These are phyloP conservation scores for Pythium sukuiense DNA, from an alignment of 352 stramenopile species.

Conservation along the genomic window DNA sequence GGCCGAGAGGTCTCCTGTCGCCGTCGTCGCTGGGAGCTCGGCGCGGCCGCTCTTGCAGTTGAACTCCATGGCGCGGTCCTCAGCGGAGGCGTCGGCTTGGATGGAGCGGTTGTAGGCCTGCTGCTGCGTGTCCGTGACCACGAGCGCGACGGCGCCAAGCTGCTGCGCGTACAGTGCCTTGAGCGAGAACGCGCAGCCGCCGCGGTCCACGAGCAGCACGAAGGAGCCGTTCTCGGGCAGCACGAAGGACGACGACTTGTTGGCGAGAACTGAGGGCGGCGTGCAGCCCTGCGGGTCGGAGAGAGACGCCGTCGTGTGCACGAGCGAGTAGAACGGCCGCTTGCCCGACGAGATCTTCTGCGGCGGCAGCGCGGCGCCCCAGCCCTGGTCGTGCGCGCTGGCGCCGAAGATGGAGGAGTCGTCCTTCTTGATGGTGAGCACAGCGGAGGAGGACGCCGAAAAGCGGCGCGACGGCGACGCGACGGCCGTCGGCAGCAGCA, in stretches of 20 bases:
- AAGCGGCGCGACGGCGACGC: constrained; percentile 19
- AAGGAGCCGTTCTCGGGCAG: constrained; percentile 36
- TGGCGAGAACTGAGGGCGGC: constrained; percentile 32
- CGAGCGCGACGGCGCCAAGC: constrained; percentile 60
- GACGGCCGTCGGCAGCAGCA: constrained; percentile 1
- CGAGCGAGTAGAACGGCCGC: constrained; percentile 46
- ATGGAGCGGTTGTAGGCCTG: constrained; percentile 69
- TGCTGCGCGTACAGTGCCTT: constrained; percentile 74
- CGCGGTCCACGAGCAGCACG: constrained; percentile 72
- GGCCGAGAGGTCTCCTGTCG: constrained; percentile 27
- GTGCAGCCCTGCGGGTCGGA: constrained; percentile 57
- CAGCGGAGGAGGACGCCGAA: constrained; percentile 29
- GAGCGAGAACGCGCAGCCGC: constrained; percentile 67
- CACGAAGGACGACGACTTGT: constrained; percentile 14
- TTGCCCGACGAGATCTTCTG: constrained; percentile 47
- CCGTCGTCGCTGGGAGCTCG: constrained; percentile 21
- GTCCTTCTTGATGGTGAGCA: constrained; percentile 60
- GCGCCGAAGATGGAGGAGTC: constrained; percentile 61
- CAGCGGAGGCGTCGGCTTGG: constrained; percentile 27
- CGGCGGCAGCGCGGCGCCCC: constrained; percentile 48
- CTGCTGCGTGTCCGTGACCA: constrained; percentile 74
- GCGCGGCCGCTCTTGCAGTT: constrained; percentile 53
- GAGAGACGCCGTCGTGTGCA: constrained; percentile 47
- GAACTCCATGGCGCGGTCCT: constrained; percentile 52
- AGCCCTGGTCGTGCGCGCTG: constrained; percentile 44